These are phyloP conservation scores for Ascochyta clinopodiicola DNA, from an alignment of 2,329 filamentous ascomycete species.

Conservation along the genomic window DNA sequence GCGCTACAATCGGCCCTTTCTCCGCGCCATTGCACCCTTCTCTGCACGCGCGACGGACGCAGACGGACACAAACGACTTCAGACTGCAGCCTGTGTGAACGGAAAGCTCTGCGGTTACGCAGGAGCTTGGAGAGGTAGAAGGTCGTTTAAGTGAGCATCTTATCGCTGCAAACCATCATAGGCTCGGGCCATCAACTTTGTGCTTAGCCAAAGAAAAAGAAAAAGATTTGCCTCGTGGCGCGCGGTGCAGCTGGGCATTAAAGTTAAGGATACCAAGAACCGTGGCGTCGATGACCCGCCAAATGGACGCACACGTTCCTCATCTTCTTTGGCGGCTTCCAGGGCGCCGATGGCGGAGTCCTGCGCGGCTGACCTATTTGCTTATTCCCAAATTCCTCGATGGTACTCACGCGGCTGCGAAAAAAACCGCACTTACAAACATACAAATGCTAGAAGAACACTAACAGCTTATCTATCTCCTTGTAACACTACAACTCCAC, in stretches of 20 bases:
- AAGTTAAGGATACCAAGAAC: slow-evolving; percentile 12
- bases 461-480: too few species aligned
- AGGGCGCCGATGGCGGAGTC: not conserved
- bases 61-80: not conserved
- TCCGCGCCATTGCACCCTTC: not conserved
- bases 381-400: not conserved
- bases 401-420: too few species aligned
- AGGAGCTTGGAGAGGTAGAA: not conserved
- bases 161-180: not conserved
- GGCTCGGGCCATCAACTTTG: not conserved
- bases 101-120: not conserved
- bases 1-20: not conserved
- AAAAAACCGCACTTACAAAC: too few species aligned
- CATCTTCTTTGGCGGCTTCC: not conserved
- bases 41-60: not conserved
- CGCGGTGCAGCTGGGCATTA: slow-evolving; percentile 1
- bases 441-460: too few species aligned
- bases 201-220: not conserved
- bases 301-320: not conserved
- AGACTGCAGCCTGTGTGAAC: not conserved
- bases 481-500: too few species aligned
- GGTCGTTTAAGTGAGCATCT: not conserved
- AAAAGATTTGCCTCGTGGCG: slow-evolving; percentile 1
- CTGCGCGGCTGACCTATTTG: not conserved
- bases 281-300: not conserved